Evolutionary conservation across 768 basidiomycete species (phyloP), one percentile per base, ranked within the genome.

Genomic region (Naganishia vishniacii): DNA sequence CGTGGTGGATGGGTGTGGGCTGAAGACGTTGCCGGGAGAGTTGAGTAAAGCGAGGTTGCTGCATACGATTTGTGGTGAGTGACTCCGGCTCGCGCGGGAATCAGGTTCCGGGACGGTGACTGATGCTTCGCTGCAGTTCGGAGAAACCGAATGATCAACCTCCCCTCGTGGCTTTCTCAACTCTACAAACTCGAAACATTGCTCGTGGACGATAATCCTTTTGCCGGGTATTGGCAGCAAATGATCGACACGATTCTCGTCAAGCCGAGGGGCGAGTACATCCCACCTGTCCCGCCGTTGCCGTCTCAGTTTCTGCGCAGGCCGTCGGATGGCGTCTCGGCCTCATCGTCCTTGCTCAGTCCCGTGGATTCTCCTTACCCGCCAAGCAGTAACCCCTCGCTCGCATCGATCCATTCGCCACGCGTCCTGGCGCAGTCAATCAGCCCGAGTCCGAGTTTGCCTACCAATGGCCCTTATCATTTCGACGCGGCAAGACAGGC

Each of bases 161-260:
- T 98, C 18, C 93, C 95, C n/a, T 85, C 88, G 67, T 99, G 95
- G 94, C 82, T 99, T 48, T 91, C 90, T 75, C 83, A 90, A 29
- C 81, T 99, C n/a, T 83, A 85, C 20, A 70, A 71, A 3, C 80
- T 99, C 48, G 90, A 94, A 76, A 88, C 86, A 1, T 80, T 99
- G 3, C 87, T 87, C 68, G 84, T 99, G n/a, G 94, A 98, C 67
- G 88, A 86, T 18, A 99, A 99, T 75, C 91, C 93, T 8, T 97
- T 99, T 78, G 88, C 89, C 70, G 89, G 88, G 8, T 89, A 90
- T 0, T 95, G 92, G 90, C 85, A 87, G 72, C 86, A 88, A 32
- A 81, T 99, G 59, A 85, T 95, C 26, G 88, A 88, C 63, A 91
- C 92, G 0, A 80, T 97, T 49, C 80, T 92, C 9, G 81, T 85